Evolutionary conservation across 371 early-diverging fungal genomes (phyloP), one percentile per base, ranked within the genome.

Genomic region (Batrachochytrium dendrobatidis): DNA sequence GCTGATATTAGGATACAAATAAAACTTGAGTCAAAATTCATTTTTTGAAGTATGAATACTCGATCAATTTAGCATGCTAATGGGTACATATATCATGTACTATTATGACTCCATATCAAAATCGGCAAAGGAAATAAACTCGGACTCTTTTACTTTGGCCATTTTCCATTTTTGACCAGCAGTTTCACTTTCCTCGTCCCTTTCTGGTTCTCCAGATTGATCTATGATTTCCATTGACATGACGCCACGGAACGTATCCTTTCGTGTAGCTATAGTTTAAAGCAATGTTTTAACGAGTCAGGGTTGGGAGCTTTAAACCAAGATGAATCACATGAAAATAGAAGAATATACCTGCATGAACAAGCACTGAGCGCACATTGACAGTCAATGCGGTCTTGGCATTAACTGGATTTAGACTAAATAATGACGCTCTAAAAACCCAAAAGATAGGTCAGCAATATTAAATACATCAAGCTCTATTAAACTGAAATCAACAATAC

Each of bases 251-350:
- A 73, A 67, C 1, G 83, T 85, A 18, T 70, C 66, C 43, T 72
- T 69, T 58, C 86, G 72, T 8, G 86, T 83, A 71, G 84, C 86
- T 84, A 32, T n/a, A n/a, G 56, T 6, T 24, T 8, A 8, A 0
- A 53, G 46, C 50, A 24, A 20, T 45, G n/a, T 17, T 25, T 30
- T 24, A 25, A 65, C 25, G 24, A 52, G 7, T 39, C 26, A 30
- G 17, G 44, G 33, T 28, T 20, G 26, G 0, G 34, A 34, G 20
- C 15, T 28, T 22, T 22, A 34, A 31, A 29, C 29, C 28, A 34
- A 35, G 24, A 35, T 18, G 3, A 50, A n/a, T 26, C 20, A 34
- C 53, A 34, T 30, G 26, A 4, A 39, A 7, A 15, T 33, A n/a
- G 31, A 60, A 50, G 15, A 22, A 29, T 70, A 51, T 68, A 86